These are phyloP conservation scores for Cercospora sp. DNA, from an alignment of 2,329 filamentous ascomycete genomes.

Conservation along the genomic window DNA sequence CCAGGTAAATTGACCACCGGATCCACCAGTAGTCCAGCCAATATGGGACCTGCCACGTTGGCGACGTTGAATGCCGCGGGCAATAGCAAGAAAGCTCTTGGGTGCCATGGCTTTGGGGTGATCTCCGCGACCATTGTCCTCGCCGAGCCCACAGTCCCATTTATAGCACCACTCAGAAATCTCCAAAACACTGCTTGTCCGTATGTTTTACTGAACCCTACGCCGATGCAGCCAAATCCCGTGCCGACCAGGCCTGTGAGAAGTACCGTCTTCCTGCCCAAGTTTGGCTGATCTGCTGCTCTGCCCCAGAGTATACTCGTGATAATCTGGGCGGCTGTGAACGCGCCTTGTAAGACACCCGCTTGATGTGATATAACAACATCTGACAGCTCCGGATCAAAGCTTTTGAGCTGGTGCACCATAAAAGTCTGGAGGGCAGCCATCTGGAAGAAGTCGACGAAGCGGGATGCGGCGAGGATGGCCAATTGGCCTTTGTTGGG, in stretches of 20 bases:
- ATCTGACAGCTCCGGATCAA: slow-evolving; percentile 48
- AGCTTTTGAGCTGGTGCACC: slow-evolving; percentile 47
- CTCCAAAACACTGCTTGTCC: slow-evolving; percentile 46
- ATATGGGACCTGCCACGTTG: slow-evolving; percentile 48
- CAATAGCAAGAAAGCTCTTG: slow-evolving; percentile 43
- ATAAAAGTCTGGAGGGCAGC: slow-evolving; percentile 48
- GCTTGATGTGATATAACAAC: slow-evolving; percentile 48
- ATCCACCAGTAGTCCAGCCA: slow-evolving; percentile 65
- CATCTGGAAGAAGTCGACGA: slow-evolving; percentile 50
- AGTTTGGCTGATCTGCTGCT: slow-evolving; percentile 46
- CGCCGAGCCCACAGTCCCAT: slow-evolving; percentile 45
- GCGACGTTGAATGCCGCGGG: slow-evolving; percentile 46
- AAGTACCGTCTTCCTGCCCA: slow-evolving; percentile 46
- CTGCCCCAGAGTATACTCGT: slow-evolving; percentile 46
- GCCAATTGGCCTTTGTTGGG: slow-evolving; percentile 45
- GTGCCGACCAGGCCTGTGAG: slow-evolving; percentile 45
- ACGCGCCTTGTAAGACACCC: slow-evolving; percentile 44
- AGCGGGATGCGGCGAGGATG: slow-evolving; percentile 43
- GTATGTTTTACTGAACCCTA: slow-evolving; percentile 43
- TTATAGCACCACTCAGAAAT: slow-evolving; percentile 44
- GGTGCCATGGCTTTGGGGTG: slow-evolving; percentile 44
- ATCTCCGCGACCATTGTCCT: slow-evolving; percentile 46
- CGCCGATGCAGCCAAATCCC: slow-evolving; percentile 42
- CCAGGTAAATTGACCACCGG: slow-evolving; percentile 57
- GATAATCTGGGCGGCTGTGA: slow-evolving; percentile 46